Conservation (phyloP, 2,329 filamentous ascomycete genomes). For the Colletotrichum caudatum region DNA sequence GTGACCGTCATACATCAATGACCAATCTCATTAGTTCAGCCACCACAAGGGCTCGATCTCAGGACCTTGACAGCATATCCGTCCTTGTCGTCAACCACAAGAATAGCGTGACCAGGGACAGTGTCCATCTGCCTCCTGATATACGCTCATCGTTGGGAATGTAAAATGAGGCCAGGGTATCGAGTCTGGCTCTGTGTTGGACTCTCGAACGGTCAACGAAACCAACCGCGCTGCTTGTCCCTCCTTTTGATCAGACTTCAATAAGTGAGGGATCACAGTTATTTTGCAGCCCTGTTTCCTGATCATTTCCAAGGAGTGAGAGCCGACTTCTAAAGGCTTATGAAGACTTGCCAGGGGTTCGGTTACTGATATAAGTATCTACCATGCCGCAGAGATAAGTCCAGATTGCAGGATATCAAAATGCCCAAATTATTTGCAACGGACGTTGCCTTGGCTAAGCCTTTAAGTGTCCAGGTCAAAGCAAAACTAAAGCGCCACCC, state of each 20-base stretch:
- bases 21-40: neutral
- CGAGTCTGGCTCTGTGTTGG: neutral
- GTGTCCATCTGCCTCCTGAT: neutral
- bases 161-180: neutral
- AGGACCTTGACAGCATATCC: neutral
- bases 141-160: neutral
- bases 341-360: neutral
- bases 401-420: neutral
- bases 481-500: neutral
- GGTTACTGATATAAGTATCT: neutral
- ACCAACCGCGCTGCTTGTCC: no score
- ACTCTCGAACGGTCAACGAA: neutral
- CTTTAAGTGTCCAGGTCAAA: neutral
- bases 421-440: neutral
- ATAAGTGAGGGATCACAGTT: no score
- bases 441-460: no score
- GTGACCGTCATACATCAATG: neutral
- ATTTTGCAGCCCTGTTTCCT: no score
- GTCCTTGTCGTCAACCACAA: neutral
- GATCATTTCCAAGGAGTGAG: no score
- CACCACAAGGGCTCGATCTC: neutral
- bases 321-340: no score
- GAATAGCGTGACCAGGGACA: neutral
- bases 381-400: neutral
- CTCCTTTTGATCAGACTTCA: no score